phyloP scores from a whole-genome alignment of 2,329 filamentous ascomycete species.

The Massarina eburnea region DNA sequence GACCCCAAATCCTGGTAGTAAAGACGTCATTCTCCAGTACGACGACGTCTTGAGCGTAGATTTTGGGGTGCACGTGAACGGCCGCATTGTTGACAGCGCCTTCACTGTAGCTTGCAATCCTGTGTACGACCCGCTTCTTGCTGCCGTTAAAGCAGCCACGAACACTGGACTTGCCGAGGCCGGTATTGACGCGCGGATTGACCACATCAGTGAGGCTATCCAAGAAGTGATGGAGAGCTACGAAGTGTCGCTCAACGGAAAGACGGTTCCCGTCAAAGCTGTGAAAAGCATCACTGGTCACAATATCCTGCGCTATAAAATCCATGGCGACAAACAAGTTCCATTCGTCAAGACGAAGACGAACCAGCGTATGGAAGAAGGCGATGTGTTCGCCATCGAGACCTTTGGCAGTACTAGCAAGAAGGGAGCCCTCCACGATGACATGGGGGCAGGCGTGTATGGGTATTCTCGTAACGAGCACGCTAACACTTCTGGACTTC shows the following conservation, averaged over 20 bases:
- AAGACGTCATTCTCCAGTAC: conserved; percentile 69
- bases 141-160: conserved; percentile 66
- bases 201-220: conserved; percentile 79
- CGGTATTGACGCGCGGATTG: conserved; percentile 85
- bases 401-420: conserved; percentile 87
- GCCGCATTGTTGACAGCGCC: conserved; percentile 70
- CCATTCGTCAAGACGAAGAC: conserved; percentile 86
- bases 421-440: conserved; percentile 81
- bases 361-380: conserved; percentile 94
- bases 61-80: conserved; percentile 71
- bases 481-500: conserved; percentile 69
- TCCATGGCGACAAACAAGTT: conserved; percentile 90
- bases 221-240: conserved; percentile 93
- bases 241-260: conserved; percentile 78
- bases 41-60: conserved; percentile 76
- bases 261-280: conserved; percentile 74
- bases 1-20: conserved; percentile 82
- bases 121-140: conserved; percentile 66
- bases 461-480: conserved; percentile 72
- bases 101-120: conserved; percentile 70
- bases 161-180: conserved; percentile 81
- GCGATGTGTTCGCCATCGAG: conserved; percentile 92
- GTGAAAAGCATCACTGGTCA: conserved; percentile 90
- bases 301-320: conserved; percentile 84
- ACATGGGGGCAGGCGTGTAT: conserved; percentile 58